Conservation (phyloP, 2,329 filamentous ascomycete genomes). For the Fonsecaea erecta region DNA sequence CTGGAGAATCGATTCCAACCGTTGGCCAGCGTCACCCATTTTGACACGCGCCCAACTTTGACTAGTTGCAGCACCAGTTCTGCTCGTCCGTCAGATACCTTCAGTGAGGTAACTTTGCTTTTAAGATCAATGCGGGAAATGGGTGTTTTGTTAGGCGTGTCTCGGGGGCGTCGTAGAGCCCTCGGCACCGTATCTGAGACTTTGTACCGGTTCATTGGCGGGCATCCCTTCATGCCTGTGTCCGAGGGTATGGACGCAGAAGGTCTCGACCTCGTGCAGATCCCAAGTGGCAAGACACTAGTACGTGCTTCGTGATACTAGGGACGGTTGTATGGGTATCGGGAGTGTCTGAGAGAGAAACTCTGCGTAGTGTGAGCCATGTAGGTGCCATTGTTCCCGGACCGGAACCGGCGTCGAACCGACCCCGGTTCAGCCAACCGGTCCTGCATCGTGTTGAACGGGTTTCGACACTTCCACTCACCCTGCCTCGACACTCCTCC, state of each 20-base stretch:
- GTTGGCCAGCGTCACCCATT: constrained; percentile 1
- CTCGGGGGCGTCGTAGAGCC: background rate
- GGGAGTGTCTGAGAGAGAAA: background rate
- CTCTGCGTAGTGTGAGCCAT: background rate
- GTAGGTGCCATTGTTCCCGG: no score
- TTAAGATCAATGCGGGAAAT: background rate
- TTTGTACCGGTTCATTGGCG: background rate
- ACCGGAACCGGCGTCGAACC: background rate
- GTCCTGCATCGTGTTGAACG: background rate
- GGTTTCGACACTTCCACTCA: background rate
- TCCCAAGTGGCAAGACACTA: background rate
- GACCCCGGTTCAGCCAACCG: background rate
- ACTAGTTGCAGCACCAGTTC: background rate
- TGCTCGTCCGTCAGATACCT: background rate
- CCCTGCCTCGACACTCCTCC: background rate
- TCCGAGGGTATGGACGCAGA: background rate
- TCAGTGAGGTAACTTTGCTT: constrained; percentile 1
- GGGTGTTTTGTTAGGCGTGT: background rate
- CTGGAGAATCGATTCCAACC: constrained; percentile 5
- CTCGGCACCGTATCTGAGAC: background rate
- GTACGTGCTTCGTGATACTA: background rate
- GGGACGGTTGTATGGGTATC: background rate
- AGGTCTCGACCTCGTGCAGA: background rate
- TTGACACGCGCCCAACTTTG: background rate
- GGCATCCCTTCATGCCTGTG: background rate